Evolutionary conservation across 305 asterid species (phyloP), one percentile per base, ranked within the genome.

Genomic region (Fraxinus ornus): DNA sequence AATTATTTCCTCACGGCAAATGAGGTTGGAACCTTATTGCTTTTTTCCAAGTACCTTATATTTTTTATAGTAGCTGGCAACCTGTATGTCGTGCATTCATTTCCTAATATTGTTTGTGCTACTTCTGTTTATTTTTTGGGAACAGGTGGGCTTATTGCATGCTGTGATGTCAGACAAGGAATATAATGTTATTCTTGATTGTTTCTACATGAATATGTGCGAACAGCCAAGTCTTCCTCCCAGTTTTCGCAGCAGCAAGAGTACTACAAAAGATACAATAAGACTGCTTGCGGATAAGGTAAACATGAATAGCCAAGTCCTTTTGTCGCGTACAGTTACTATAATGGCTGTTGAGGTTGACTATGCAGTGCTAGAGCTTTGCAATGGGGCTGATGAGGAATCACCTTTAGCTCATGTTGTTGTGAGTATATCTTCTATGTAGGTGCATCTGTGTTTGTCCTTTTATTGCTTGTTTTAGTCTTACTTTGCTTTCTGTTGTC

Each of bases 91-190:
- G 33, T 82, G 74, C 44, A 32, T 79, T 80, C 64, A 62, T 64
- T 77, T 75, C 72, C 28, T 79, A 32, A 39, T 75, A 79, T 52
- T 36, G 55, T 71, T 32, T 21, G 21, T 44, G 35, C 37, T 79
- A 78, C 83, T 28, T 35, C 44, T 79, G 79, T 62, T 78, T 74
- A 78, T 78, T 52, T 52, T 52, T 64, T 75, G 81, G 84, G 80
- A 83, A 82, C 98, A 96, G 99, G 94, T 94, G 86, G 98, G 98
- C 79, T 89, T 93, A 44, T 80, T 96, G 88, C 97, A 94, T 79
- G 93, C 90, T 36, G 90, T 91, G 90, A 94, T 96, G 98, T 94
- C 98, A 78, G 95, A 93, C 87, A 93, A 91, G 87, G 99, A 96
- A 84, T 96, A 96, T 87, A 88, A 83, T 85, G 90, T 96, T 80